Conservation (phyloP, 2,329 filamentous ascomycete genomes). For the Metarhizium anisopliae region DNA sequence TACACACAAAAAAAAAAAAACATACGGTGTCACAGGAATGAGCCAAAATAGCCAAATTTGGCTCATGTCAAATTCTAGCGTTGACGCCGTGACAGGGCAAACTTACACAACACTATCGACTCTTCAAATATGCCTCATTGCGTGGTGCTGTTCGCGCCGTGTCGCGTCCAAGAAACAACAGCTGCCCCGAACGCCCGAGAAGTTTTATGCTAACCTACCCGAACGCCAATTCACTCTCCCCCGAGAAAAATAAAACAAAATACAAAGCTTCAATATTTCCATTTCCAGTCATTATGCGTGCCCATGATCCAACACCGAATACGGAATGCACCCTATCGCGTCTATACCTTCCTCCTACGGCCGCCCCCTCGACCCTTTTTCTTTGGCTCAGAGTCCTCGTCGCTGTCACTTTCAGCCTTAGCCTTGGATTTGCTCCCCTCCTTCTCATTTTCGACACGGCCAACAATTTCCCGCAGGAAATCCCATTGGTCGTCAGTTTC, state of each 20-base stretch:
- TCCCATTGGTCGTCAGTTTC: slow-evolving; percentile 87
- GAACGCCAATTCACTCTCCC: slow-evolving; percentile 14
- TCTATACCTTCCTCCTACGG: slow-evolving; percentile 37
- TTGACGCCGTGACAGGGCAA: neutral
- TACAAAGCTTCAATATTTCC: slow-evolving; percentile 6
- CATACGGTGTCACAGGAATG: neutral
- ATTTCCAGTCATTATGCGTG: slow-evolving; percentile 15
- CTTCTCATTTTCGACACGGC: slow-evolving; percentile 63
- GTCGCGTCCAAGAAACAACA: neutral
- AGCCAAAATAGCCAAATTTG: too few species aligned
- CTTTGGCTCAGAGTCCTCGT: slow-evolving; percentile 41
- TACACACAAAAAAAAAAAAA: neutral
- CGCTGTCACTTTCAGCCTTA: slow-evolving; percentile 44
- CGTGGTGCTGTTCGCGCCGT: neutral
- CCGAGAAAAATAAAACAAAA: neutral
- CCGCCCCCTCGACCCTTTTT: slow-evolving; percentile 36
- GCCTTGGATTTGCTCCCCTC: slow-evolving; percentile 28
- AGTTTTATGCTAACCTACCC: slow-evolving; percentile 13
- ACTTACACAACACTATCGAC: neutral
- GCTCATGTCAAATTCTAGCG: neutral
- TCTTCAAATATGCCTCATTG: neutral
- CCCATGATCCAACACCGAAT: neutral
- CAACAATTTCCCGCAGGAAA: slow-evolving; percentile 84
- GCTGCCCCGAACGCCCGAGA: slow-evolving; percentile 14
- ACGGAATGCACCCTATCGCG: neutral